A percentile compares a stretch with the other conserved stretches of the same genome.
Conservation (phyloP, 1,139 yeast species). For the Geotrichum citri-aurantii region DNA sequence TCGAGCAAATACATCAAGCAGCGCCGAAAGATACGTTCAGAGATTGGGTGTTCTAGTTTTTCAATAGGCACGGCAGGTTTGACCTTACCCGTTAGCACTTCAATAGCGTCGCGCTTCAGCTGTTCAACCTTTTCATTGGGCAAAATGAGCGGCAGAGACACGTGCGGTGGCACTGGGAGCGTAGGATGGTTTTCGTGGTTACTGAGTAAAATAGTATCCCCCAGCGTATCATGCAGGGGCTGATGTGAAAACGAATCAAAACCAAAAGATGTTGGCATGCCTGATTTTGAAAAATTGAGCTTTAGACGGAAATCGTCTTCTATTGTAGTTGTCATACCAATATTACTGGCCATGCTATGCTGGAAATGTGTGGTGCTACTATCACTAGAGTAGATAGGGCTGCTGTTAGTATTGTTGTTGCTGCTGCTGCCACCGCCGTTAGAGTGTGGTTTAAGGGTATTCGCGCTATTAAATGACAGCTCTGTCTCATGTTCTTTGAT, state of each 20-base stretch:
- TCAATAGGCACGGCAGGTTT: constrained; percentile 3
- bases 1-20: constrained; percentile 8
- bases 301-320: neutral
- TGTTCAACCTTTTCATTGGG: neutral
- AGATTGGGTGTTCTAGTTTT: neutral
- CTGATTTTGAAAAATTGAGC: neutral
- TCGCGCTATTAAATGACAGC: neutral
- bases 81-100: constrained; percentile 7
- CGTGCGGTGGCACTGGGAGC: neutral
- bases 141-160: neutral
- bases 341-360: neutral
- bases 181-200: neutral
- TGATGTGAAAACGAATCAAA: neutral
- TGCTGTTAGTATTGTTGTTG: neutral
- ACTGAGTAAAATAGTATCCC: neutral
- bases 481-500: neutral
- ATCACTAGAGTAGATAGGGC: neutral
- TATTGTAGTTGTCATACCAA: neutral
- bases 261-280: neutral
- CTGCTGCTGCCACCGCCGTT: neutral
- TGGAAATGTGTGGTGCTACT: neutral
- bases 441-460: neutral
- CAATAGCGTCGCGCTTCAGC: constrained; percentile 1
- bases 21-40: constrained; percentile 17
- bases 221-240: neutral